Evolutionary conservation across 1,139 yeast species (phyloP), one percentile per base, ranked within the genome.

Genomic region (Pichia sp.): DNA sequence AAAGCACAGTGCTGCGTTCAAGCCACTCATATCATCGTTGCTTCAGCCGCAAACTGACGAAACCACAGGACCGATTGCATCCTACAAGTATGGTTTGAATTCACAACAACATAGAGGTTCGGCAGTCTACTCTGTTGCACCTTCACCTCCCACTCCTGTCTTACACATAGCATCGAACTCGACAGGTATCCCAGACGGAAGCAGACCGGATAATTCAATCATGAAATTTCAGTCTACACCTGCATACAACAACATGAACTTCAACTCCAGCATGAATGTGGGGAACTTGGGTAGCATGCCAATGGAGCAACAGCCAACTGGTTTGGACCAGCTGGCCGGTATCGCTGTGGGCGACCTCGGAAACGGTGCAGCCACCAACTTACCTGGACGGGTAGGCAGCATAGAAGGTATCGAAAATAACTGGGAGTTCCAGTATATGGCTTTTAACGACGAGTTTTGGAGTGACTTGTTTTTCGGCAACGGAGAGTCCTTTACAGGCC

Each of bases 391-490:
- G 13, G 16, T 16, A 23, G 13, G 15, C 8, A 36, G 44, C 16
- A 13, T 30, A 5, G 45, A 52, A 26, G 23, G 16, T 7, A 2
- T 13, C 13, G 38, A 15, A 23, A 52, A 62, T 36, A 54, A 57
- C 38, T 54, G 69, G 50, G 73, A 70, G 49, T 62, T 64, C 51
- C 72, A 73, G 36, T 69, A 68, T 43, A 63, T 67, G 63, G 71
- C 74, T 4, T 64, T 74, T 38, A 73, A 72, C 51, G 78, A 74
- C 54, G 78, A 74, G 58, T 72, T 74, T 56, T 74, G 77, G 77
- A 67, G 74, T 47, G 75, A 73, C 50, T 63, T 73, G 45, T 61
- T 73, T 47, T 67, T 65, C 50, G 60, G 64, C 13, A 54, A 55
- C 36, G 55, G 49, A 2, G 67, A 65, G 30, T 56, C 54, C 11